Percentiles rank a stretch among this genome's conserved stretches.
phyloP scores from a whole-genome alignment of 1,139 yeast genomes.

The Eremothecium cymbalariae region DNA sequence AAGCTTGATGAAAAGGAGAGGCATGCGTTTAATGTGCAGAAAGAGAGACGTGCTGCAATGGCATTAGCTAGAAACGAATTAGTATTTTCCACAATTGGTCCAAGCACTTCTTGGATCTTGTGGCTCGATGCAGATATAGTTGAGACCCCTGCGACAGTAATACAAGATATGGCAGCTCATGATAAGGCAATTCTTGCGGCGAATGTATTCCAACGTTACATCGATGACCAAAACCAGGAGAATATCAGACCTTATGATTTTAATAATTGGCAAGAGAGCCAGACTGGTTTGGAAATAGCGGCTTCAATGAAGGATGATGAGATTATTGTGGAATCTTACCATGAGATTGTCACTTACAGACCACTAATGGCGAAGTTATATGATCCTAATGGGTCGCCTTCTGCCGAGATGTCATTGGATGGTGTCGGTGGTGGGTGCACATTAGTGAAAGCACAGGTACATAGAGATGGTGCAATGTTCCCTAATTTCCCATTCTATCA shows the following conservation, averaged over 20 bases:
- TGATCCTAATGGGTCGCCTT: conserved; percentile 51
- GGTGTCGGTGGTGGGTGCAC: conserved; percentile 98
- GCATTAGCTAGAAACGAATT: conserved; percentile 89
- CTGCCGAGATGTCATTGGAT: conserved; percentile 70
- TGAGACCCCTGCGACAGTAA: conserved; percentile 72
- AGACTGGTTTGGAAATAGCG: conserved; percentile 73
- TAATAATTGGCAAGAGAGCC: conserved; percentile 95
- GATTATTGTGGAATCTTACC: conserved; percentile 85
- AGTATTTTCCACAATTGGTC: conserved; percentile 80
- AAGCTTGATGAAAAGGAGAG: conserved; percentile 73
- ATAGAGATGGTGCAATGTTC: conserved; percentile 98
- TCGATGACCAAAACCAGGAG: conserved; percentile 48
- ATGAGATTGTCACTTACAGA: conserved; percentile 87
- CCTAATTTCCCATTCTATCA: conserved; percentile 97
- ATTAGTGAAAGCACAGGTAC: conserved; percentile 92
- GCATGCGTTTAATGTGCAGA: conserved; percentile 70
- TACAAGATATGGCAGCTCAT: conserved; percentile 83
- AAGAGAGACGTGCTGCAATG: conserved; percentile 82
- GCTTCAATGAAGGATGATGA: conserved; percentile 70
- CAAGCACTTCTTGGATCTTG: conserved; percentile 86
- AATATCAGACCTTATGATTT: conserved; percentile 83
- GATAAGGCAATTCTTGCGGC: conserved; percentile 85
- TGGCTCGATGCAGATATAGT: conserved; percentile 95
- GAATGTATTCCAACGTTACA: conserved; percentile 78
- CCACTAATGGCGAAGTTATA: conserved; percentile 91